Percentiles rank a stretch among this genome's conserved stretches.
Conservation (phyloP, 2,329 filamentous ascomycete genomes). For the Colletotrichum scovillei region DNA sequence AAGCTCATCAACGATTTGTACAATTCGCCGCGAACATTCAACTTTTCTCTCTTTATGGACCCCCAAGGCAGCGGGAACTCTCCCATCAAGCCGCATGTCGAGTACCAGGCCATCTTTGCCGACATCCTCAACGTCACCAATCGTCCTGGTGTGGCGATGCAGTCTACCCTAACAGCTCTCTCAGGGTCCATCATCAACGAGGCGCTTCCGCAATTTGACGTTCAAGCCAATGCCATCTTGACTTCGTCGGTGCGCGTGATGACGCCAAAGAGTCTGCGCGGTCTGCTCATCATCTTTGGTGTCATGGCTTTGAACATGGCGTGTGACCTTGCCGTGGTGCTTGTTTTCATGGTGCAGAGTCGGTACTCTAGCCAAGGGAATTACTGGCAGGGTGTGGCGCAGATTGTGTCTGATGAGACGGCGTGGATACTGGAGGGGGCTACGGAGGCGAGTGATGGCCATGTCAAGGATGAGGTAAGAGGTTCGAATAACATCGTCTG, state of each 20-base stretch:
- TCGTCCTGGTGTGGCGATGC: conserved; percentile 37
- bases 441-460: conserved; percentile 33
- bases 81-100: conserved; percentile 36
- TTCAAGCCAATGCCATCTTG: background rate
- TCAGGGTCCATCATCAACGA: conserved; percentile 36
- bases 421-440: conserved; percentile 37
- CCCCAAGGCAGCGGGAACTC: conserved; percentile 33
- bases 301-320: conserved; percentile 26
- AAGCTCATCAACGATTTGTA: conserved; percentile 37
- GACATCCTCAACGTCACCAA: conserved; percentile 36
- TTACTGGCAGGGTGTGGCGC: conserved; percentile 40
- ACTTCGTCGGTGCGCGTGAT: background rate
- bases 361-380: conserved; percentile 38
- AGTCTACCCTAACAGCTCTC: conserved; percentile 35
- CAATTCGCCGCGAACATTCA: conserved; percentile 28
- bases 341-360: conserved; percentile 35
- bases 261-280: background rate
- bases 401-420: conserved; percentile 39
- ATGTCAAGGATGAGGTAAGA: background rate
- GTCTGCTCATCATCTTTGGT: background rate
- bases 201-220: conserved; percentile 34
- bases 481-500: background rate
- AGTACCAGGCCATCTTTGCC: conserved; percentile 37
- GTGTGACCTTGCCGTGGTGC: conserved; percentile 32
- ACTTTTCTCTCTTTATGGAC: conserved; percentile 35